Conservation (phyloP, 805 yeast genomes). For the Cyberlindnera mycetangii region DNA sequence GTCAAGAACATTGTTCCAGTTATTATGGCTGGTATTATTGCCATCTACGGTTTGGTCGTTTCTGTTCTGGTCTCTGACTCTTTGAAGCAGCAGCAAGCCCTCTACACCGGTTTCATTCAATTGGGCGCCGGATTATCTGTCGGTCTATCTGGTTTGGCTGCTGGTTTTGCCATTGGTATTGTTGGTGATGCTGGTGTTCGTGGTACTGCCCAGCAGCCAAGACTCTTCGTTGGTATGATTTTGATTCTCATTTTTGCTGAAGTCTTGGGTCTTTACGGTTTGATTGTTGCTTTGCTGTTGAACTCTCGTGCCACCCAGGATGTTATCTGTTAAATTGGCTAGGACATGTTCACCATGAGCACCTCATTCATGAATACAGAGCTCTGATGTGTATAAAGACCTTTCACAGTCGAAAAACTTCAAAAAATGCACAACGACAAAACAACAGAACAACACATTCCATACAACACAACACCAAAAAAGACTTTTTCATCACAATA, state of each 20-base stretch:
- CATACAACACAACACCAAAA: constrained; percentile 3
- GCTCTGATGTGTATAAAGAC: no score
- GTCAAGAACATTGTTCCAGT: constrained; percentile 95
- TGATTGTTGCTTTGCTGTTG: constrained; percentile 94
- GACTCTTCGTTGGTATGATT: constrained; percentile 97
- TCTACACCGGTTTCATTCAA: constrained; percentile 96
- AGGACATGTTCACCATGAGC: no score
- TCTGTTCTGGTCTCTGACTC: constrained; percentile 92
- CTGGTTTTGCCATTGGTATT: constrained; percentile 98
- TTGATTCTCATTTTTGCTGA: constrained; percentile 98
- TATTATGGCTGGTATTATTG: constrained; percentile 99
- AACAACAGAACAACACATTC: no score
- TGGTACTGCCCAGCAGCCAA: constrained; percentile 97
- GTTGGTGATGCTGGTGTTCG: constrained; percentile 99
- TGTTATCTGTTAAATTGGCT: constrained; percentile 60
- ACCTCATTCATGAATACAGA: no score
- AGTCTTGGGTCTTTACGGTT: constrained; percentile 97
- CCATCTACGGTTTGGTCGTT: constrained; percentile 96
- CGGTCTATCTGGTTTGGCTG: constrained; percentile 95
- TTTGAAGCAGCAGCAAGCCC: constrained; percentile 84
- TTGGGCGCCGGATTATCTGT: constrained; percentile 97
- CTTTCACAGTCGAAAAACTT: no score
- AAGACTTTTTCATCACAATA: background rate
- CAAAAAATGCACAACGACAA: no score
- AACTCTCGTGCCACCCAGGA: constrained; percentile 97